These are phyloP conservation scores for Salicornia ramosissima DNA, from an alignment of 148 eudicot species.

Conservation along the genomic window DNA sequence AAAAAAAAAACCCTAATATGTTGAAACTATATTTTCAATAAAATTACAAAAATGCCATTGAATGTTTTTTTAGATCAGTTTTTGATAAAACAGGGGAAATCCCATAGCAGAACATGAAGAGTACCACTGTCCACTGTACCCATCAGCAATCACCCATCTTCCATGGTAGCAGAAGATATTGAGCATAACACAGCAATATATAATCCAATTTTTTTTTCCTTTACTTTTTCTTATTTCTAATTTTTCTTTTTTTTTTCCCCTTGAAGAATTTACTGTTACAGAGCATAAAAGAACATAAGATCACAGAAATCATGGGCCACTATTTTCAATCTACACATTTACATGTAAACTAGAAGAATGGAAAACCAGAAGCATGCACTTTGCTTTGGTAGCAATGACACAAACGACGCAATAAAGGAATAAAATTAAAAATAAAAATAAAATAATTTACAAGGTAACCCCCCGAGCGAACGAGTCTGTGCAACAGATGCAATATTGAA, in stretches of 20 bases:
- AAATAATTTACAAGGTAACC: conserved; percentile 26
- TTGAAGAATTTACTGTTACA: conserved; percentile 44
- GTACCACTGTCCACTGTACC: not conserved
- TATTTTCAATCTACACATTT: conserved; percentile 54
- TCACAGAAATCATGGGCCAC: conserved; percentile 31
- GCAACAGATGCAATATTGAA: conserved; percentile 23
- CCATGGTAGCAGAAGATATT: not conserved
- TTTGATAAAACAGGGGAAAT: no score
- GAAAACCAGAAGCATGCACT: conserved; percentile 33
- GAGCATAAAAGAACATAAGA: conserved; percentile 33
- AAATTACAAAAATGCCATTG: no score
- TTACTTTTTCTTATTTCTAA: conserved; percentile 24
- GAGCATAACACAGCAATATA: conserved; percentile 16
- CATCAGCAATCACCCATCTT: not conserved
- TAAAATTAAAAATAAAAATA: no score
- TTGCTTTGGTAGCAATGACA: conserved; percentile 29
- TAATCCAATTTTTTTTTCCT: conserved; percentile 16
- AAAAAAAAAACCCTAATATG: no score
- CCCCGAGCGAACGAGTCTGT: conserved; percentile 20
- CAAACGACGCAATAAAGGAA: conserved; percentile 7
- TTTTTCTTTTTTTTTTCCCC: conserved; percentile 20
- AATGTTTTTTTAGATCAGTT: no score
- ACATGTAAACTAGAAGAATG: conserved; percentile 52
- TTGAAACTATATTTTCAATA: no score
- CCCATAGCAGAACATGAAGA: not conserved